Conservation (phyloP, 441 rosid species). For the Arabidopsis hybrid region DNA sequence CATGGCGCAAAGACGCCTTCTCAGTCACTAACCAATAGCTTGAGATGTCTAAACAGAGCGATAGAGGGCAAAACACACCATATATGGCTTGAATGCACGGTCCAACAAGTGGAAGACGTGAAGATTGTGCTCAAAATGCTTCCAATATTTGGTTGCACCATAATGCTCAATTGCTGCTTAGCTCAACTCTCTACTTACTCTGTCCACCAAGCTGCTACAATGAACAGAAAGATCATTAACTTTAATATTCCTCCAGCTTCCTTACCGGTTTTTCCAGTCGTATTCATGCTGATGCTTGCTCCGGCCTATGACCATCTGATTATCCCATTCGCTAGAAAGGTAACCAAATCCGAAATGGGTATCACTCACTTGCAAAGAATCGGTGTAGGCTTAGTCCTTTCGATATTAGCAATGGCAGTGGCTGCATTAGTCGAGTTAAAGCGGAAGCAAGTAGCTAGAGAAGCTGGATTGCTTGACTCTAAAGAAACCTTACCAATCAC, state of each 20-base stretch:
- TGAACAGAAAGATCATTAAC: slow-evolving; percentile 74
- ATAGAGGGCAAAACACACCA: slow-evolving; percentile 52
- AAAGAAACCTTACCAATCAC: slow-evolving; percentile 59
- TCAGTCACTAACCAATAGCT: slow-evolving; percentile 47
- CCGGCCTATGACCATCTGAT: slow-evolving; percentile 81
- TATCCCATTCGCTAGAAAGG: slow-evolving; percentile 71
- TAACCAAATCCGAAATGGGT: slow-evolving; percentile 81
- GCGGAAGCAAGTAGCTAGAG: slow-evolving; percentile 65
- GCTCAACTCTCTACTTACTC: slow-evolving; percentile 94
- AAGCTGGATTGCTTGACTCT: slow-evolving; percentile 56
- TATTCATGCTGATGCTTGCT: slow-evolving; percentile 84
- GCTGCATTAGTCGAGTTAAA: slow-evolving; percentile 86
- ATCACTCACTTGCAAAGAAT: slow-evolving; percentile 78
- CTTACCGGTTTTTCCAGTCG: slow-evolving; percentile 75
- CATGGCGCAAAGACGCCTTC: slow-evolving; percentile 20
- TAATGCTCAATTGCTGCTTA: slow-evolving; percentile 88
- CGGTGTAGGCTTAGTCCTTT: slow-evolving; percentile 80
- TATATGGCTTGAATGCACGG: slow-evolving; percentile 60
- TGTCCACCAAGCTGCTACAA: slow-evolving; percentile 76
- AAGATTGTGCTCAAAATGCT: slow-evolving; percentile 79
- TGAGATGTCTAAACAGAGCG: slow-evolving; percentile 68
- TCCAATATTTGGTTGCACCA: slow-evolving; percentile 84
- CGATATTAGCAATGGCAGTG: slow-evolving; percentile 75
- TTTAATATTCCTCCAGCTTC: slow-evolving; percentile 88
- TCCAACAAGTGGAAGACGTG: slow-evolving; percentile 77